Conservation (phyloP, 2,329 filamentous ascomycete genomes). For the Talaromyces pinophilus region DNA sequence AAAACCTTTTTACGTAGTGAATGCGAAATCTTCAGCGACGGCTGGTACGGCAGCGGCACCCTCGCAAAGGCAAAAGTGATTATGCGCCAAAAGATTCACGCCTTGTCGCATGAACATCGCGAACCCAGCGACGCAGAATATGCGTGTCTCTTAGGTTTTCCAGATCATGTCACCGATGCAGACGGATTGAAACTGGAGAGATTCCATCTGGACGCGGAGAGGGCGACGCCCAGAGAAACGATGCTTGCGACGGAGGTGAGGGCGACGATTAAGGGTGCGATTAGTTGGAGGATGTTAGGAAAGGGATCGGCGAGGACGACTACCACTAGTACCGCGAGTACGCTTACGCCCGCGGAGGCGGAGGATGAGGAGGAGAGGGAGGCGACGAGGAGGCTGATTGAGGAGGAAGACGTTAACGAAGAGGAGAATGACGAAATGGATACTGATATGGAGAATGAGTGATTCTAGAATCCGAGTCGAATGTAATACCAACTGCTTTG, state of each 20-base stretch:
- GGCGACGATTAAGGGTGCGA: slow-evolving; percentile 36
- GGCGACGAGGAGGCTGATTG: slow-evolving; percentile 20
- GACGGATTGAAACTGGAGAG: slow-evolving; percentile 26
- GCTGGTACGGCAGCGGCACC: slow-evolving; percentile 82
- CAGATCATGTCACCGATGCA: slow-evolving; percentile 35
- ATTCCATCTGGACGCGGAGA: slow-evolving; percentile 33
- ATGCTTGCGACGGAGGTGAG: slow-evolving; percentile 40
- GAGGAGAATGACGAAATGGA: slow-evolving; percentile 22
- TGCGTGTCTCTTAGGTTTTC: slow-evolving; percentile 39
- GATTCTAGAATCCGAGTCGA: neutral
- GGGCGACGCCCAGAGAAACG: slow-evolving; percentile 30
- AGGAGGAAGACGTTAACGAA: slow-evolving; percentile 26
- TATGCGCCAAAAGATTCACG: slow-evolving; percentile 82
- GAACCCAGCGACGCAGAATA: slow-evolving; percentile 40
- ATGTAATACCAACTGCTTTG: neutral
- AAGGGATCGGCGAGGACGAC: slow-evolving; percentile 34
- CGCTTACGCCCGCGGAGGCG: slow-evolving; percentile 24
- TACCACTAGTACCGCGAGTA: slow-evolving; percentile 27
- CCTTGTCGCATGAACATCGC: slow-evolving; percentile 53
- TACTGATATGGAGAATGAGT: slow-evolving; percentile 17
- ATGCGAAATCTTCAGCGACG: slow-evolving; percentile 66
- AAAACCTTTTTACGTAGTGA: slow-evolving; percentile 56
- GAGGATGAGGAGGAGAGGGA: slow-evolving; percentile 27
- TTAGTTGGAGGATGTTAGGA: slow-evolving; percentile 30
- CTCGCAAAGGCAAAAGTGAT: slow-evolving; percentile 82